Evolutionary conservation across 805 yeast genomes (phyloP), one percentile per base, ranked within the genome.

Genomic region (Candida insectorum): DNA sequence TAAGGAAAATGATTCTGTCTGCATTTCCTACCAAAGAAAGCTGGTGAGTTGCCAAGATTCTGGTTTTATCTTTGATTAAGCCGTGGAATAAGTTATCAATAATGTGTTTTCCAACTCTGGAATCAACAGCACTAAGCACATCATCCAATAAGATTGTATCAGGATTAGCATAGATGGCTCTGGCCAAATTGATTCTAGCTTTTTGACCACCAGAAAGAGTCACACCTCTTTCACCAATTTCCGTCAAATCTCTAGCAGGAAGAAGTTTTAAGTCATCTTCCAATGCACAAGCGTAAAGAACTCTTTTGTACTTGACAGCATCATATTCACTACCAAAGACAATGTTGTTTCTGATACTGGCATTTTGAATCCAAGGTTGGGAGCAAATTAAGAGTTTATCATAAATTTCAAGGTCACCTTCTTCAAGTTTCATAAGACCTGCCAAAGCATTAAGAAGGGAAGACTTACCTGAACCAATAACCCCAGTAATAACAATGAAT

Each of bases 131-230:
- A 32, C 63, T 54, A 19, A 66, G 57, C n/a, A 66, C 70, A 42
- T 66, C 72, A 43, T 66, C 72, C 35, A 66, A 54, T 28, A 66
- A 51, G 21, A 64, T 45, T 14, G 60, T 56, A 16, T 53, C 49
- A 8, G 62, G 50, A 24, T 52, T 49, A 7, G 61, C 47, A 45
- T 66, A 66, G 20, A 54, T 59, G 5, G 71, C 69, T 47, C 72
- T 56, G 14, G 72, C 72, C 49, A 66, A 56, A 44, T 58, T 63
- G 31, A 66, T 59, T 47, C 72, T 50, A 16, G 72, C 71, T 44
- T 65, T 65, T 48, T 66, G 72, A 12, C 72, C 72, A 16, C 72
- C 72, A 23, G 70, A 63, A 26, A 66, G 55, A 1, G 68, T 66
- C 31, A 65, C 53, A 35, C 72, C 72, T 37, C 68, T 53, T 47